phyloP scores from a whole-genome alignment of 768 basidiomycete species.

The Podaxis sp. region DNA sequence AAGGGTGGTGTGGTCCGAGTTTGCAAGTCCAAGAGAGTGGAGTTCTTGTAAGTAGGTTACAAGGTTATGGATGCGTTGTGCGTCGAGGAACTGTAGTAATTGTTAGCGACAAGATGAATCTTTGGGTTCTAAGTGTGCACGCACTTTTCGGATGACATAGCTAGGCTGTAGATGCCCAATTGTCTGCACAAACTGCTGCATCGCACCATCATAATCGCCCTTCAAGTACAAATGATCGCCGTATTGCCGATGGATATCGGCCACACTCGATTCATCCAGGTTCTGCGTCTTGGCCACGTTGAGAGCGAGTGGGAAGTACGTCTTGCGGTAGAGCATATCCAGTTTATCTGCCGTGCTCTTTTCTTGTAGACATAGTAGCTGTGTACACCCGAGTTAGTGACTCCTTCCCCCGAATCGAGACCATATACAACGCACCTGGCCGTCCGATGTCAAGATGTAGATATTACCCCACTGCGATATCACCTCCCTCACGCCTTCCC shows the following conservation, averaged over 20 bases:
- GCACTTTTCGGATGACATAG: slow-evolving; percentile 95
- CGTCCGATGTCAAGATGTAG: slow-evolving; percentile 77
- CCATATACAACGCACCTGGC: slow-evolving; percentile 51
- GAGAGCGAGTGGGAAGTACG: slow-evolving; percentile 77
- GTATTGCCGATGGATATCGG: slow-evolving; percentile 87
- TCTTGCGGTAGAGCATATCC: slow-evolving; percentile 79
- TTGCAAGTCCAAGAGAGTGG: slow-evolving; percentile 86
- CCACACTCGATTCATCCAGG: slow-evolving; percentile 70
- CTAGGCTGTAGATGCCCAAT: slow-evolving; percentile 89
- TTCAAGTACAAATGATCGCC: slow-evolving; percentile 91
- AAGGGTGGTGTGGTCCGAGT: slow-evolving; percentile 94
- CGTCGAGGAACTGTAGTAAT: slow-evolving; percentile 80
- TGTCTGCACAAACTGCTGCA: slow-evolving; percentile 90
- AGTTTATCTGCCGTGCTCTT: slow-evolving; percentile 84
- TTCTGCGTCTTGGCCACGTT: slow-evolving; percentile 79
- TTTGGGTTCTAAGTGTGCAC: background rate
- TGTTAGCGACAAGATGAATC: background rate
- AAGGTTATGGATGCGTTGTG: slow-evolving; percentile 93
- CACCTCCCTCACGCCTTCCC: slow-evolving; percentile 80
- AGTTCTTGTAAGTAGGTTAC: slow-evolving; percentile 96
- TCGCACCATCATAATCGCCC: slow-evolving; percentile 90
- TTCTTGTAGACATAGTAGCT: slow-evolving; percentile 72
- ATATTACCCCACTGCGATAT: slow-evolving; percentile 81
- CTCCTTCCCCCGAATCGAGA: background rate
- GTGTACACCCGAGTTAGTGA: slow-evolving; percentile 3